Conservation (phyloP, 371 early-diverging fungal genomes). For the Mortierella sp. region DNA sequence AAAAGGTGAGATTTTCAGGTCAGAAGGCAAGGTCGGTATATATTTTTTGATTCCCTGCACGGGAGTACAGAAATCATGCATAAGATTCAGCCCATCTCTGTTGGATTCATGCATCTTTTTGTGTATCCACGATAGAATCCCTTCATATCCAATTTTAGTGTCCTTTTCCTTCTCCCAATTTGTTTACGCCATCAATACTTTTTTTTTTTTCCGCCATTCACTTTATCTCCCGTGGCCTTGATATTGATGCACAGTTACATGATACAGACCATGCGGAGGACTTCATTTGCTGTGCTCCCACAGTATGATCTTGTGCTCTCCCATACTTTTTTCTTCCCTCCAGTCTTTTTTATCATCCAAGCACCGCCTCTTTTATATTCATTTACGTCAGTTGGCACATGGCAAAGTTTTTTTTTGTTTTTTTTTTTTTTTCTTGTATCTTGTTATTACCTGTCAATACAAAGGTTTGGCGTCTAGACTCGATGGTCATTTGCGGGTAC, state of each 20-base stretch:
- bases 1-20: not conserved
- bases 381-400: no score
- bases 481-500: constrained; percentile 22
- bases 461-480: constrained; percentile 62
- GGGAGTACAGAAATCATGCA: not conserved
- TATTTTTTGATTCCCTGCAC: not conserved
- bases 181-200: constrained; percentile 14
- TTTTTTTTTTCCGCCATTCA: constrained; percentile 7
- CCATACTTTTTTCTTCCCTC: not conserved
- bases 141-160: constrained; percentile 7
- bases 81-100: constrained; percentile 1
- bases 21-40: no score
- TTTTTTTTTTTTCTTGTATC: not conserved
- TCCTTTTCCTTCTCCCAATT: constrained; percentile 7
- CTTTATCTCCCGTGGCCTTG: not conserved
- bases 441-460: constrained; percentile 60
- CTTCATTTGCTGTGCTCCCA: constrained; percentile 5
- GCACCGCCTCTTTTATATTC: not conserved
- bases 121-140: not conserved
- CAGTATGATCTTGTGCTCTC: not conserved
- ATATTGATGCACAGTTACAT: constrained; percentile 4
- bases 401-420: not conserved
- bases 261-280: not conserved
- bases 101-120: constrained; percentile 14
- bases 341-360: not conserved